Base-by-base conservation (phyloP, 768 basidiomycete genomes). In the Boletus reticuloceps region DNA sequence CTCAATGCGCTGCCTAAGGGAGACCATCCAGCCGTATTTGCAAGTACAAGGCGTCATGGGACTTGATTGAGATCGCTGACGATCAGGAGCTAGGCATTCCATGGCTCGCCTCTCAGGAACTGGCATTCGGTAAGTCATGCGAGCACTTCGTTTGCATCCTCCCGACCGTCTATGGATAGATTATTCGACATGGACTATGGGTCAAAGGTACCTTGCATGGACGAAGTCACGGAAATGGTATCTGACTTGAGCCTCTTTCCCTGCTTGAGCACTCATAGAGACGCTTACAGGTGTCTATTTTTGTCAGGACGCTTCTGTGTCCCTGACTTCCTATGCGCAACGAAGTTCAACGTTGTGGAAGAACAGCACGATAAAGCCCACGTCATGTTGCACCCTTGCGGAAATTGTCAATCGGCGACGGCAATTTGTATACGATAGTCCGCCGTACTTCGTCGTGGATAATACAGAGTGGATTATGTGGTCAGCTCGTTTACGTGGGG, bases 111-210 rank as follows among this genome's bases (percentile, higher is more conserved):
- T 1, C 60, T 83, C 27, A 75, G 68, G 55, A 89, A 89, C 57
- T 89, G 86, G 86, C 86, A 88, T 65, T 85, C 85, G 25, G 86
- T 85, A 68, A 31, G 76, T 51, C 27, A 40, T 32, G 16, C 16
- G 31, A 17, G 16, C 13, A 14, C 31, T 29, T 19, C 13, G 10
- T 20, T 17, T 39, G 6, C 22, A 32, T 27, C 14, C 16, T 45
- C 11, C 40, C 6, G 37, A 51, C 31, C 1, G 5, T 16, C 11
- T 27, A 3, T 9, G 41, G 22, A 25, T 55, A 86, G 85, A 87
- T 88, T 54, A 82, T 90, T 45, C 80, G 86, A 16, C 83, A 88
- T 64, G 88, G 88, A 3, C 72, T 89, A 8, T 88, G 86, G 83
- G 83, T 74, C 67, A 82, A 80, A 65, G 66, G 66, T 1, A 64